phyloP scores from a whole-genome alignment of 371 early-diverging fungal species.

The Apophysomyces trapeziformis region DNA sequence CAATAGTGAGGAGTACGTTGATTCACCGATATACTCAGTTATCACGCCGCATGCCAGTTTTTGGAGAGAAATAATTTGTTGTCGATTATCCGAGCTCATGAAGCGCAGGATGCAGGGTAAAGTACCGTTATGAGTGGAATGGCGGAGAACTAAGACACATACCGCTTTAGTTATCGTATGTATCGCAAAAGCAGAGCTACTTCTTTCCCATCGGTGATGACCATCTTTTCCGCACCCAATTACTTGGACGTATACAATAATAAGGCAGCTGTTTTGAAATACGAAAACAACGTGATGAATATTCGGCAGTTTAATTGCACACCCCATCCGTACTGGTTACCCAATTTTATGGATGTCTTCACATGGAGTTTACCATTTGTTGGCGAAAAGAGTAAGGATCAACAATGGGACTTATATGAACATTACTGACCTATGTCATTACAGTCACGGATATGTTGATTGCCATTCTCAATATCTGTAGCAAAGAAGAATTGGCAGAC shows the following conservation, averaged over 20 bases:
- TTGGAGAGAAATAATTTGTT: slow-evolving; percentile 91
- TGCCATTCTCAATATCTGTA: slow-evolving; percentile 90
- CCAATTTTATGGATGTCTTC: slow-evolving; percentile 97
- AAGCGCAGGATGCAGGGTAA: slow-evolving; percentile 95
- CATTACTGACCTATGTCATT: neutral
- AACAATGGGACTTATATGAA: too few relatives aligned
- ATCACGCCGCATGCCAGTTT: slow-evolving; percentile 91
- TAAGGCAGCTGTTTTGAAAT: slow-evolving; percentile 96
- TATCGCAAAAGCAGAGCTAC: slow-evolving; percentile 92
- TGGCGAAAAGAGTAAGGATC: slow-evolving; percentile 88
- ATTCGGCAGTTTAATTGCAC: slow-evolving; percentile 88
- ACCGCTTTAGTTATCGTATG: slow-evolving; percentile 76
- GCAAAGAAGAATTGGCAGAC: slow-evolving; percentile 74
- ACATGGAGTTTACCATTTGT: slow-evolving; percentile 99
- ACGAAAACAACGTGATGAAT: slow-evolving; percentile 97
- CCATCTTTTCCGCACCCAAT: slow-evolving; percentile 97
- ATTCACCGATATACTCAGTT: slow-evolving; percentile 52
- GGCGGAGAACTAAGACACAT: slow-evolving; percentile 18
- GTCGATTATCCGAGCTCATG: slow-evolving; percentile 97
- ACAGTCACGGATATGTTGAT: slow-evolving; percentile 93
- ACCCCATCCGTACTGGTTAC: slow-evolving; percentile 97
- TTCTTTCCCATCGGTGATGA: slow-evolving; percentile 95
- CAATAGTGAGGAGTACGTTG: neutral
- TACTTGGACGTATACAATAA: slow-evolving; percentile 98
- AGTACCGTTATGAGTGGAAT: neutral